Percentiles rank a stretch among this genome's conserved stretches.
Conservation (phyloP, 495 filamentous ascomycete species). For the Aspergillus panamensis region DNA sequence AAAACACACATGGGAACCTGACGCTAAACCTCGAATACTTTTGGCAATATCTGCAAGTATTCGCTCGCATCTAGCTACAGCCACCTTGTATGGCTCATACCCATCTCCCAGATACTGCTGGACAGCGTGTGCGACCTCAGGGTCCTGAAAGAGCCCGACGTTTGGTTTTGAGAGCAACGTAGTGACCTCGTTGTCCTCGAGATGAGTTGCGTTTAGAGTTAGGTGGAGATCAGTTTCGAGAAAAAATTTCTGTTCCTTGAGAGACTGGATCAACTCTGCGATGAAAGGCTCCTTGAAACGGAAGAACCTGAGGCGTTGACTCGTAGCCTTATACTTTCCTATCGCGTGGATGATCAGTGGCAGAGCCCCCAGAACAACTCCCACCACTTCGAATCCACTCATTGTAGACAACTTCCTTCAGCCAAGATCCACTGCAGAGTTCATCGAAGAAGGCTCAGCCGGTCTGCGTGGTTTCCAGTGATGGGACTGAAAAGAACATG, state of each 20-base stretch:
- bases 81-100: background rate
- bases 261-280: conserved; percentile 6
- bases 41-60: background rate
- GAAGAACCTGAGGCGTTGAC: background rate
- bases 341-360: conserved; percentile 39
- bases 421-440: too few relatives aligned
- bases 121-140: conserved; percentile 3
- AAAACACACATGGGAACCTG: background rate
- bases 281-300: conserved; percentile 6
- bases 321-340: conserved; percentile 28
- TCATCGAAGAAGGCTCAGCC: too few relatives aligned
- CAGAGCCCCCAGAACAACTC: conserved; percentile 40
- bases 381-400: conserved; percentile 40
- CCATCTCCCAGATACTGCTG: conserved; percentile 7
- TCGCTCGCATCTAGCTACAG: conserved; percentile 1
- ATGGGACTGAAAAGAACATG: too few relatives aligned
- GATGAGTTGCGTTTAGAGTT: background rate
- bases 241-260: conserved; percentile 8
- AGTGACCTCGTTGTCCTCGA: background rate
- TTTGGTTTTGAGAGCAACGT: background rate
- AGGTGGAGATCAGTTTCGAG: conserved; percentile 1
- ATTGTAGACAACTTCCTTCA: background rate
- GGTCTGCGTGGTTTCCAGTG: too few relatives aligned
- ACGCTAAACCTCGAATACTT: background rate
- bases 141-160: background rate